These are phyloP conservation scores for Euphorbia schlechtendalii DNA, from an alignment of 441 rosid species.

Conservation along the genomic window DNA sequence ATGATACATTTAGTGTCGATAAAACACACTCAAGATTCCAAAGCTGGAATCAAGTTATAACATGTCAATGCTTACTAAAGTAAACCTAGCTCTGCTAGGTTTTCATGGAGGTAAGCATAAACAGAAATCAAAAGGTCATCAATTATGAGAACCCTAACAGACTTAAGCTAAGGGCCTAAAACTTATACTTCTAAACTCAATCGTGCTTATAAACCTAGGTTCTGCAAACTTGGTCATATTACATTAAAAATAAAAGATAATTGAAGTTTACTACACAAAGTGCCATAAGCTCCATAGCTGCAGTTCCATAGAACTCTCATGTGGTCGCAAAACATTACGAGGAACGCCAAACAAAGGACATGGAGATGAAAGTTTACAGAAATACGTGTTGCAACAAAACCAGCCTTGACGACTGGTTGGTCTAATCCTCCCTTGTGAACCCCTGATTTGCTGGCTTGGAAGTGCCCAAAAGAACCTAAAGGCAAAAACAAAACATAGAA, in stretches of 20 bases:
- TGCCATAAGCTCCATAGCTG: neutral
- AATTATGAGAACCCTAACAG: neutral
- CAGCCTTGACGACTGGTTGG: slow-evolving; percentile 72
- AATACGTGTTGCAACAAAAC: slow-evolving; percentile 89
- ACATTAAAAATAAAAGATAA: neutral
- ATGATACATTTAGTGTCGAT: too few species aligned
- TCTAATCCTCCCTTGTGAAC: slow-evolving; percentile 89
- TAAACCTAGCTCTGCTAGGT: too few species aligned
- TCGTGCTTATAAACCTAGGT: neutral
- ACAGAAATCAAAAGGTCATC: too few species aligned
- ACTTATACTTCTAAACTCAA: neutral
- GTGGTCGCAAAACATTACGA: neutral
- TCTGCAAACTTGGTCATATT: neutral
- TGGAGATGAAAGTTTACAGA: slow-evolving; percentile 42
- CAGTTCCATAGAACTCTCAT: neutral
- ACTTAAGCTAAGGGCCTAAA: neutral
- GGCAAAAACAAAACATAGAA: slow-evolving; percentile 10
- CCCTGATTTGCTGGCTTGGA: slow-evolving; percentile 92
- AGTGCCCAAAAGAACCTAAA: slow-evolving; percentile 94
- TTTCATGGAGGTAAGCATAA: too few species aligned
- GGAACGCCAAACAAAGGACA: neutral
- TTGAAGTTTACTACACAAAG: neutral
- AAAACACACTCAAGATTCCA: too few species aligned
- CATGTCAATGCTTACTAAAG: too few species aligned
- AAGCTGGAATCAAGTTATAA: too few species aligned